These are phyloP conservation scores for Colletotrichum sp. DNA, from an alignment of 2,329 filamentous ascomycete genomes.

Conservation along the genomic window DNA sequence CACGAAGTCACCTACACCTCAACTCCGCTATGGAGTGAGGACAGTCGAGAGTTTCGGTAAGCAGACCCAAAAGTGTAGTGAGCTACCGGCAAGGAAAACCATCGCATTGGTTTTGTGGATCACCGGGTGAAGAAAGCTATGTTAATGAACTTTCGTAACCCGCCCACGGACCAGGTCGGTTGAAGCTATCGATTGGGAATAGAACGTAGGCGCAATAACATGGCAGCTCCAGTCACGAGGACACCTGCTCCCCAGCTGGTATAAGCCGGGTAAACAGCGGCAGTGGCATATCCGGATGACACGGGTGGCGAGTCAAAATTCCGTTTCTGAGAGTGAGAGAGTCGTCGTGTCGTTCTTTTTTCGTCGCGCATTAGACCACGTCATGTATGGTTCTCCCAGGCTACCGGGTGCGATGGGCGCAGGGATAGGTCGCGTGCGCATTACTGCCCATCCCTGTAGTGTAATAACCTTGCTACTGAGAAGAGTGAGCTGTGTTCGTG, in stretches of 20 bases:
- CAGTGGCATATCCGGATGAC: neutral
- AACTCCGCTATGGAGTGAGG: neutral
- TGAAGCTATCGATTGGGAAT: neutral
- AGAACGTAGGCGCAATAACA: neutral
- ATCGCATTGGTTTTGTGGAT: neutral
- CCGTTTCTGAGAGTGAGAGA: neutral
- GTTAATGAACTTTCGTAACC: neutral
- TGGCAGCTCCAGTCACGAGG: neutral
- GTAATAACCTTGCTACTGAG: neutral
- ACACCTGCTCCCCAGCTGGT: neutral
- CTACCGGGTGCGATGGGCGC: neutral
- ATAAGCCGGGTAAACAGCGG: neutral
- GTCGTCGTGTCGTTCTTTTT: neutral
- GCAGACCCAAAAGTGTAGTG: neutral
- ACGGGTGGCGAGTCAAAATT: constrained; percentile 4
- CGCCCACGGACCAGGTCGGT: neutral
- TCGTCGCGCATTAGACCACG: neutral
- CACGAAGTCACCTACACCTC: neutral
- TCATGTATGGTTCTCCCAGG: neutral
- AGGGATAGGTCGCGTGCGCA: neutral
- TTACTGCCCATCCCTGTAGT: neutral
- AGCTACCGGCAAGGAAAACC: neutral
- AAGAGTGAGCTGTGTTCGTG: neutral
- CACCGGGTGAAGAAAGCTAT: neutral
- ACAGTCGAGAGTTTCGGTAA: neutral